phyloP scores from a whole-genome alignment of 179 eudicot genomes.

The Beta corolliflora region DNA sequence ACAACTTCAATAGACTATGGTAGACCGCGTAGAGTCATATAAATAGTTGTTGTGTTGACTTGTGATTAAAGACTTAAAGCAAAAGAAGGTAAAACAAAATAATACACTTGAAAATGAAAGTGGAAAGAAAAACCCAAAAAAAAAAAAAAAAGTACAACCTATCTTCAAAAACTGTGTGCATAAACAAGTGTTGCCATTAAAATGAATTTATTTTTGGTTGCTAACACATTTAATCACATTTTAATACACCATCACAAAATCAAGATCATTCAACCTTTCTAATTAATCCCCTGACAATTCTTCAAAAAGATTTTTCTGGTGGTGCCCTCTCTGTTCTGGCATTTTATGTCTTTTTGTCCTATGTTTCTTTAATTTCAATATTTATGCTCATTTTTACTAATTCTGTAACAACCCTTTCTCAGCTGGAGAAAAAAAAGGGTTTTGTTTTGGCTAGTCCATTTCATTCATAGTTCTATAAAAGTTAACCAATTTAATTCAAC shows the following conservation, averaged over 20 bases:
- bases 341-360: not conserved
- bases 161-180: too few relatives aligned
- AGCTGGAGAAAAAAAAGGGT: not conserved
- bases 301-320: slow-evolving; percentile 23
- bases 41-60: too few relatives aligned
- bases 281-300: slow-evolving; percentile 27
- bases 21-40: too few relatives aligned
- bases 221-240: not conserved
- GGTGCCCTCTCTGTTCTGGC: not conserved
- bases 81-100: too few relatives aligned
- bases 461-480: not conserved
- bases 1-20: too few relatives aligned
- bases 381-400: not conserved
- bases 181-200: too few relatives aligned
- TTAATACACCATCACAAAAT: not conserved
- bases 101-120: too few relatives aligned
- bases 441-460: not conserved
- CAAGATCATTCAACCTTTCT: not conserved
- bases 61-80: too few relatives aligned
- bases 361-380: not conserved
- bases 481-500: slow-evolving; percentile 13
- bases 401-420: not conserved
- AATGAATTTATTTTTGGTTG: too few relatives aligned
- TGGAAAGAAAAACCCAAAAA: too few relatives aligned
- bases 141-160: too few relatives aligned